These are phyloP conservation scores for Akebia trifoliata DNA, from an alignment of 164 flowering plant species.

Conservation along the genomic window DNA sequence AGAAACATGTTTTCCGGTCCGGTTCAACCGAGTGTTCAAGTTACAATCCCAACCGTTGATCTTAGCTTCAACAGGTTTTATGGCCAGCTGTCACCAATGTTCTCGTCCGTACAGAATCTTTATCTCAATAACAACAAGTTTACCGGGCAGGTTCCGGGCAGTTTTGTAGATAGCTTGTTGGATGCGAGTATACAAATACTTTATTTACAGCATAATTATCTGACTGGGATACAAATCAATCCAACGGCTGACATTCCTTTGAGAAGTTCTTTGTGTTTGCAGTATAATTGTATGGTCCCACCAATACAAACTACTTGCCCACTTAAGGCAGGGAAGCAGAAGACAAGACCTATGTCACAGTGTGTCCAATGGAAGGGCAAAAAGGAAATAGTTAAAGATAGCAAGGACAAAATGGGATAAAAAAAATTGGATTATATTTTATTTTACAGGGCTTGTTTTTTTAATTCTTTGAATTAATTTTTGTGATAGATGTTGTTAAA, in stretches of 20 bases:
- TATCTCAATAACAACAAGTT: slow-evolving; percentile 86
- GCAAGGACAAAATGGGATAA: slow-evolving; percentile 18
- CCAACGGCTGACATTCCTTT: slow-evolving; percentile 81
- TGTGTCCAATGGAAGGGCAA: slow-evolving; percentile 64
- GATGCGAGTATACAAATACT: slow-evolving; percentile 50
- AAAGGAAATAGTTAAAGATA: background rate
- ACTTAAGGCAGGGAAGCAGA: slow-evolving; percentile 72
- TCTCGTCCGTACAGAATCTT: slow-evolving; percentile 69
- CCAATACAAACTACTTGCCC: slow-evolving; percentile 88
- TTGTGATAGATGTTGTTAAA: too few species aligned
- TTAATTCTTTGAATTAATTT: too few species aligned
- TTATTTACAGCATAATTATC: slow-evolving; percentile 81
- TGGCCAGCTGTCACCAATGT: slow-evolving; percentile 68
- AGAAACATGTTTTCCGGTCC: slow-evolving; percentile 65
- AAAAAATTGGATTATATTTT: too few species aligned
- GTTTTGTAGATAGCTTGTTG: slow-evolving; percentile 63
- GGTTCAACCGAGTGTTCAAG: slow-evolving; percentile 53
- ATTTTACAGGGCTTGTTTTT: too few species aligned
- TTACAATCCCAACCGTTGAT: slow-evolving; percentile 68
- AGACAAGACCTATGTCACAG: slow-evolving; percentile 69
- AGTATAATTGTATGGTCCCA: slow-evolving; percentile 96
- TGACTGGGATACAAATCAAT: slow-evolving; percentile 74
- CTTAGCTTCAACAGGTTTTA: slow-evolving; percentile 69
- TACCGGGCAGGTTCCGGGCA: slow-evolving; percentile 67
- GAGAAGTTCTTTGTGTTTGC: slow-evolving; percentile 75